phyloP scores from a whole-genome alignment of 2,329 filamentous ascomycete species.

The Penicillium sumatraense region DNA sequence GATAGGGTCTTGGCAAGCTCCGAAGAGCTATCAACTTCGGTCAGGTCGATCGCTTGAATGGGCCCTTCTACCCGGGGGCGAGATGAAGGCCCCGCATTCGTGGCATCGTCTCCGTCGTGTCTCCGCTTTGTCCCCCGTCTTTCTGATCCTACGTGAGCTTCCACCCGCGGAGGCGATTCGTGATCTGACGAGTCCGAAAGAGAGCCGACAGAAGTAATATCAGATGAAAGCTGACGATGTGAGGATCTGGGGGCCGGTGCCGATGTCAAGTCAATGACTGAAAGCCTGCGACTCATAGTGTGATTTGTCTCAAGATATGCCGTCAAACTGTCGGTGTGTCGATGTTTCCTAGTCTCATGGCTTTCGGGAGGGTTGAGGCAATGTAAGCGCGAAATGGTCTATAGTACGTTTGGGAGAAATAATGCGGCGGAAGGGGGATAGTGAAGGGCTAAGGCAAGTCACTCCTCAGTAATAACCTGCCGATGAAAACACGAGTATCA shows the following conservation, averaged over 20 bases:
- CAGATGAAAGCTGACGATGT: constrained; percentile 1
- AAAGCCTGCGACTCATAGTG: constrained; percentile 20
- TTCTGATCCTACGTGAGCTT: too few relatives aligned
- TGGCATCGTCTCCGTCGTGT: neutral
- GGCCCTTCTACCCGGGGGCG: constrained; percentile 20
- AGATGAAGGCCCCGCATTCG: constrained; percentile 9
- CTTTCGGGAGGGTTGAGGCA: neutral
- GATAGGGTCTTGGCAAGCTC: constrained; percentile 52
- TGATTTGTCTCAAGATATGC: neutral
- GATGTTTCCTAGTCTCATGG: too few relatives aligned
- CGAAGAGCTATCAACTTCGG: constrained; percentile 46
- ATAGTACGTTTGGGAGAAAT: neutral
- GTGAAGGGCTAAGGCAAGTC: too few relatives aligned
- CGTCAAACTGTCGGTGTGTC: neutral
- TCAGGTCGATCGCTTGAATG: constrained; percentile 58
- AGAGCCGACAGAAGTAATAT: neutral
- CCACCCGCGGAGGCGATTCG: too few relatives aligned
- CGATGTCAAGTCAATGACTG: constrained; percentile 22
- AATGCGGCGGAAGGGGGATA: too few relatives aligned
- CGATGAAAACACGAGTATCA: too few relatives aligned
- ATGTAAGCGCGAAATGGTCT: neutral
- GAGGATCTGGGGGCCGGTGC: neutral
- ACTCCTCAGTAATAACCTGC: too few relatives aligned
- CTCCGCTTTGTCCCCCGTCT: constrained; percentile 21
- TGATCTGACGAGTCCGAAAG: constrained; percentile 2